phyloP scores from a whole-genome alignment of 768 basidiomycete species.

The Scleroderma citrinum region DNA sequence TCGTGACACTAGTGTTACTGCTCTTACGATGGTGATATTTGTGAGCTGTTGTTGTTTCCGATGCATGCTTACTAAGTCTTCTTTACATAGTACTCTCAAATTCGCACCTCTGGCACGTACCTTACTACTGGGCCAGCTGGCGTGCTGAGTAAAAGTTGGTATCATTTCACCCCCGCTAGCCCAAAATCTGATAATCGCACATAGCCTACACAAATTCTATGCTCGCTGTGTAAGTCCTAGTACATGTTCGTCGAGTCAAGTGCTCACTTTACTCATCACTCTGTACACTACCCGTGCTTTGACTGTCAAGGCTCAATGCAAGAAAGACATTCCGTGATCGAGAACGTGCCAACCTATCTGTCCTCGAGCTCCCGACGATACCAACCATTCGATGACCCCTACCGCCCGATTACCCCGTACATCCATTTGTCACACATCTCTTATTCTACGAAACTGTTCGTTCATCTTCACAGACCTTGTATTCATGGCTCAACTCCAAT shows the following conservation, averaged over 20 bases:
- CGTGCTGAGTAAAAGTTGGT: slow-evolving; percentile 5
- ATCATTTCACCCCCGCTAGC: not conserved
- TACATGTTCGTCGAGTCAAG: not conserved
- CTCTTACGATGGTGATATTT: slow-evolving; percentile 6
- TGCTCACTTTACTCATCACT: not conserved
- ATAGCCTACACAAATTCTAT: slow-evolving; percentile 21
- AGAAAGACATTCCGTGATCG: slow-evolving; percentile 5
- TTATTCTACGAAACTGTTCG: no score
- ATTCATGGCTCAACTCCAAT: no score
- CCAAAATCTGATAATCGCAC: not conserved
- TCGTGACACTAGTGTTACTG: slow-evolving; percentile 6
- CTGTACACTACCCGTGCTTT: not conserved
- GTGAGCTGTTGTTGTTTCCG: slow-evolving; percentile 5
- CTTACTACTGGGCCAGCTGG: slow-evolving; percentile 8
- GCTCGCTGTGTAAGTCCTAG: slow-evolving; percentile 16
- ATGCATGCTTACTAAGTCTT: not conserved
- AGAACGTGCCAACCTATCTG: not conserved
- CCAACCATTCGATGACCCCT: no score
- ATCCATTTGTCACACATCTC: no score
- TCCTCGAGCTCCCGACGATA: slow-evolving; percentile 14
- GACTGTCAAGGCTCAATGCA: slow-evolving; percentile 3
- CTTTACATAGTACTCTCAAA: slow-evolving; percentile 13
- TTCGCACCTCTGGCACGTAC: not conserved
- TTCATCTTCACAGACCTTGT: no score
- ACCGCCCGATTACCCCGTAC: no score